phyloP scores from a whole-genome alignment of 1,284 basidiomycete species.

The Boletus holoroseus region DNA sequence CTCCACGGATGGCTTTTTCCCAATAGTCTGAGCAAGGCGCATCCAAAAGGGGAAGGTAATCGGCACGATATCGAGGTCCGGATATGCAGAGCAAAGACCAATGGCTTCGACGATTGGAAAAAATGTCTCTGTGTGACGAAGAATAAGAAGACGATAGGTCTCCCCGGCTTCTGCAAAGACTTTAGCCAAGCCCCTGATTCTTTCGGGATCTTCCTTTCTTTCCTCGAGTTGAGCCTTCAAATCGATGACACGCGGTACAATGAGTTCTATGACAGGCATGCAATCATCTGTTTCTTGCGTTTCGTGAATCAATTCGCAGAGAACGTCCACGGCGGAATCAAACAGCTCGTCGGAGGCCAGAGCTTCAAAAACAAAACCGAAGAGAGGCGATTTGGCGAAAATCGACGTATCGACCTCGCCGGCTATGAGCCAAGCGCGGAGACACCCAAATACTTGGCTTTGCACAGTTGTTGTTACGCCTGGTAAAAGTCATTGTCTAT shows the following conservation, averaged over 20 bases:
- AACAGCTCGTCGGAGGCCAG: conserved; percentile 83
- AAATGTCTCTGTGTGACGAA: conserved; percentile 86
- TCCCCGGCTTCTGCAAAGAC: conserved; percentile 96
- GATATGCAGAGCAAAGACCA: conserved; percentile 88
- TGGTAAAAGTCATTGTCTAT: conserved; percentile 31
- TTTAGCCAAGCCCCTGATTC: conserved; percentile 85
- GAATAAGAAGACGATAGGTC: conserved; percentile 85
- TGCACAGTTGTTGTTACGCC: conserved; percentile 85
- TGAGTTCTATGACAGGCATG: conserved; percentile 80
- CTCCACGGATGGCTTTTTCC: conserved; percentile 65
- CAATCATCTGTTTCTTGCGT: conserved; percentile 97
- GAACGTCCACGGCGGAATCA: conserved; percentile 85
- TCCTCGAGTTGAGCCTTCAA: conserved; percentile 61
- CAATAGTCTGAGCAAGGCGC: conserved; percentile 78
- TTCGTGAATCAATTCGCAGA: conserved; percentile 96
- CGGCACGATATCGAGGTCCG: conserved; percentile 93
- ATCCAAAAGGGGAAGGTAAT: conserved; percentile 99
- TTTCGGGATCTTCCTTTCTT: conserved; percentile 75
- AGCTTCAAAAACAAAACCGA: conserved; percentile 79
- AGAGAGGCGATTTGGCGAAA: conserved; percentile 78
- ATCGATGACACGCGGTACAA: conserved; percentile 79
- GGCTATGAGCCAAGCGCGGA: conserved; percentile 84
- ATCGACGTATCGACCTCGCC: conserved; percentile 73
- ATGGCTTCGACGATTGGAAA: conserved; percentile 94
- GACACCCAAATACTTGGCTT: conserved; percentile 78